Percentiles rank a stretch among this genome's conserved stretches.
Conservation (phyloP, 768 basidiomycete genomes). For the Lactarius indigo region DNA sequence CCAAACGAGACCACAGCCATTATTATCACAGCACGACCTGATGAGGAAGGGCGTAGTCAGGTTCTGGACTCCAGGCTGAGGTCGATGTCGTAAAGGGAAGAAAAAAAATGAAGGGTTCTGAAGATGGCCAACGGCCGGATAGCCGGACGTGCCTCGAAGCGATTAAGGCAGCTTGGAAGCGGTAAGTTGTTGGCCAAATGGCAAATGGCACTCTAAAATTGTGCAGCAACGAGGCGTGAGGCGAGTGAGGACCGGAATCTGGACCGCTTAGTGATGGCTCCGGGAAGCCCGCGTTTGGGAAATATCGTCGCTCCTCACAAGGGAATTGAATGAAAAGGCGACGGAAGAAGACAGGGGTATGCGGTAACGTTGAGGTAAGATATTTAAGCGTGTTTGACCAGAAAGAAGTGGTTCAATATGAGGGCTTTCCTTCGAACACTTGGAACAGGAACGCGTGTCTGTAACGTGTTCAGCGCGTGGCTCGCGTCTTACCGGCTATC, state of each 20-base stretch:
- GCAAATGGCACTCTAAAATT: conserved; percentile 22
- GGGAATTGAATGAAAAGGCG: conserved; percentile 4
- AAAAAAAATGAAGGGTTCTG: conserved; percentile 13
- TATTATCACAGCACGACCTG: conserved; percentile 1
- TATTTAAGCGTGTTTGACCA: not conserved
- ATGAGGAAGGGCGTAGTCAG: conserved; percentile 7
- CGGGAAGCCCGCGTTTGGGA: conserved; percentile 12
- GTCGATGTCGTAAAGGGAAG: conserved; percentile 19
- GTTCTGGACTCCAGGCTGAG: conserved; percentile 19
- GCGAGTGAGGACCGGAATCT: conserved; percentile 3
- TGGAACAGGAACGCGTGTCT: conserved; percentile 12
- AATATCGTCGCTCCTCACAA: not conserved
- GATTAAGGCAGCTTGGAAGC: not conserved
- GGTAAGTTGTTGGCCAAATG: conserved; percentile 9
- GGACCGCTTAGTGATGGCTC: conserved; percentile 22
- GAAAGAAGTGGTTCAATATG: not conserved
- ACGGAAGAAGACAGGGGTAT: not conserved
- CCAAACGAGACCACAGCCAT: conserved; percentile 2
- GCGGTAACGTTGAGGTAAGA: conserved; percentile 19
- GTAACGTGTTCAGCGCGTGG: conserved; percentile 24
- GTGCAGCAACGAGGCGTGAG: conserved; percentile 18
- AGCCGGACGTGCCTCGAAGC: conserved; percentile 18
- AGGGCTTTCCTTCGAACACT: not conserved
- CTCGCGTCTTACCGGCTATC: conserved; percentile 2
- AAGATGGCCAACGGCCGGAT: conserved; percentile 11